These are phyloP conservation scores for Agrocybe pediades DNA, from an alignment of 768 basidiomycete genomes.

Conservation along the genomic window DNA sequence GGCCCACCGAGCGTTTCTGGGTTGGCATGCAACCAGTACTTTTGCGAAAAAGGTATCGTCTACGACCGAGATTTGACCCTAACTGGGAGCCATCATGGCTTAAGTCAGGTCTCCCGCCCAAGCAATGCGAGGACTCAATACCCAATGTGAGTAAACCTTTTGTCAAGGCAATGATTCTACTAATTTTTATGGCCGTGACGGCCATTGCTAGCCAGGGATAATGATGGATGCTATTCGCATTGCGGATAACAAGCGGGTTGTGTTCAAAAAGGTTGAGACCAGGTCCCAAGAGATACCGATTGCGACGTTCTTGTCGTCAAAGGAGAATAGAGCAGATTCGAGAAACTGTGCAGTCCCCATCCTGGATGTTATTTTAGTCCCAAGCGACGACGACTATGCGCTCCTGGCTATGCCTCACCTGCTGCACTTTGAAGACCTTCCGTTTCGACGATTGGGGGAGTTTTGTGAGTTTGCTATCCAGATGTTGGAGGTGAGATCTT, in stretches of 20 bases:
- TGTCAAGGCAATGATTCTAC: no score
- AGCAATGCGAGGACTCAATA: no score
- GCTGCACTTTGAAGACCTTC: neutral
- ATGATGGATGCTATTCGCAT: neutral
- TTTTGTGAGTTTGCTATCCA: slow-evolving; percentile 11
- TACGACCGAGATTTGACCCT: slow-evolving; percentile 2
- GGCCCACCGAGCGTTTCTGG: neutral
- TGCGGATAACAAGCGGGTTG: neutral
- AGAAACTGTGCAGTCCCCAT: slow-evolving; percentile 11
- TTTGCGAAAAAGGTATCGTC: neutral
- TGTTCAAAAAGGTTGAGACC: neutral
- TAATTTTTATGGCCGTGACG: neutral
- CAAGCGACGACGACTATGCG: slow-evolving; percentile 5
- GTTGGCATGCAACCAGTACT: neutral
- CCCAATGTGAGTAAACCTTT: no score
- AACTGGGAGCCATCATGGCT: slow-evolving; percentile 1
- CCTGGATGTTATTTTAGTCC: slow-evolving; percentile 10
- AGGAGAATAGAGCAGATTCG: neutral
- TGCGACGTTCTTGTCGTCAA: neutral
- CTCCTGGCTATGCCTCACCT: slow-evolving; percentile 13
- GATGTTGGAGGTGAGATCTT: slow-evolving; percentile 11
- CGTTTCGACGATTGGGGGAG: slow-evolving; percentile 11
- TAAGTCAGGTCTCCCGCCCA: neutral
- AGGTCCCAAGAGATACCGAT: slow-evolving; percentile 6
- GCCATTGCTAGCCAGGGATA: neutral